Base-by-base conservation (phyloP, 1,284 basidiomycete genomes). In the Microbotryomycetes sp. region DNA sequence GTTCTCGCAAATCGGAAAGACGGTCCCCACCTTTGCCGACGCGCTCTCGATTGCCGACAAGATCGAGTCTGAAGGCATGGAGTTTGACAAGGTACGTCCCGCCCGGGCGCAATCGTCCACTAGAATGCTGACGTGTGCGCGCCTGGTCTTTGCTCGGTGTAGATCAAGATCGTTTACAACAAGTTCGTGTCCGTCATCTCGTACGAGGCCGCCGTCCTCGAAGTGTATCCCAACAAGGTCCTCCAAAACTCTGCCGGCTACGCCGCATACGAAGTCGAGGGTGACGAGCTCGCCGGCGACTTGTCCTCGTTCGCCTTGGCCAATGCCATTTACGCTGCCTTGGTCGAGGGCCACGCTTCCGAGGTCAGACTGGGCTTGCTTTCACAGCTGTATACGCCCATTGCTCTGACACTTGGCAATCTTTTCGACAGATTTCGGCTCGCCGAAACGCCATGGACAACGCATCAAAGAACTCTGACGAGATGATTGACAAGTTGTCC, bases 361-460 rank as follows among this genome's bases (percentile, higher is more conserved):
- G 94, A 98, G 79, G 89, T 88, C 76, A 88, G 86, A 73, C 86
- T 27, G 45, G 13, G 13, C 45, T 52, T 21, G 29, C 26, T n/a
- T 52, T 21, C 51, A 4, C 9, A 35, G n/a, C n/a, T 31, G 21
- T 30, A 11, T 31, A 29, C 41, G 26, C 30, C 27, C 27, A 29
- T 46, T 11, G 5, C 3, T 45, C 45, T 26, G 26, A 4, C 13
- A 1, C 18, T 47, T 47, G 41, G 21, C 3, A 9, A 51, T 53
- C 26, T 21, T 15, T 13, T 26, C 15, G 47, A 26, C 61, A 69
- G 68, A 69, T 69, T 52, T 69, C 65, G 27, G 62, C 74, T 62
- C 83, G 91, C 78, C 88, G 94, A 71, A 97, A 96, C 73, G 94
- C 96, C 75, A 99, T 99, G 94, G 94, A 98, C 85, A 98, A 94